phyloP scores from a whole-genome alignment of 768 basidiomycete species.

The Phylloporus sp. region DNA sequence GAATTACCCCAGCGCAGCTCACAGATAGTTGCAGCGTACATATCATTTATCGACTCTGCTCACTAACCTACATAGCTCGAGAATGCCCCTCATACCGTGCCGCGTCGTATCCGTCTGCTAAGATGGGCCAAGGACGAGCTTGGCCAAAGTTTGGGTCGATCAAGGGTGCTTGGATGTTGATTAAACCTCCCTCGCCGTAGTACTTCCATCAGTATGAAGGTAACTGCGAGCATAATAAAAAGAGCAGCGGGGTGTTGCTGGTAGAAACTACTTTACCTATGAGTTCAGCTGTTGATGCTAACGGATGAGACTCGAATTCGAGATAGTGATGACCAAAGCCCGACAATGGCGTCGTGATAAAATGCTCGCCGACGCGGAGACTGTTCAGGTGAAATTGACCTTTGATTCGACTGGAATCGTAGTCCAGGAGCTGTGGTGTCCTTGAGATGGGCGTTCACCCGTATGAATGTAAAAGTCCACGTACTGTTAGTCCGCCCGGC shows the following conservation, averaged over 20 bases:
- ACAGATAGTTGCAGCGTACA: too few species aligned
- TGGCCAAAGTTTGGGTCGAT: conserved; percentile 46
- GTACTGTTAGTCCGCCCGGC: conserved; percentile 47
- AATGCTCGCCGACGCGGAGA: conserved; percentile 39
- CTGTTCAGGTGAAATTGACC: conserved; percentile 49
- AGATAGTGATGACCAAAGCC: conserved; percentile 54
- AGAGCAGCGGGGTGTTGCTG: neutral
- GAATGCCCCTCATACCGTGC: conserved; percentile 21
- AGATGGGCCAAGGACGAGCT: conserved; percentile 24
- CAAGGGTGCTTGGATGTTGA: conserved; percentile 44
- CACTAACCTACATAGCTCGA: conserved; percentile 1
- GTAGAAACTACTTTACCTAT: conserved; percentile 34
- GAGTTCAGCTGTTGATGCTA: conserved; percentile 47
- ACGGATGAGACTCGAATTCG: conserved; percentile 48
- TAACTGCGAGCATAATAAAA: conserved; percentile 36
- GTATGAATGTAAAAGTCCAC: conserved; percentile 13
- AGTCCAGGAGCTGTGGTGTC: conserved; percentile 44
- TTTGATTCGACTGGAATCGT: conserved; percentile 44
- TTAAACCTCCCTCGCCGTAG: conserved; percentile 54
- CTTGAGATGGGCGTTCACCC: conserved; percentile 7
- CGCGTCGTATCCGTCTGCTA: conserved; percentile 31
- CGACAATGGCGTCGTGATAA: conserved; percentile 48
- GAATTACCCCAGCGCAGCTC: neutral
- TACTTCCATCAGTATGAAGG: conserved; percentile 62
- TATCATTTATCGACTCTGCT: neutral